Evolutionary conservation across 805 yeast genomes (phyloP), one percentile per base, ranked within the genome.

Genomic region (Huiozyma sinensis): DNA sequence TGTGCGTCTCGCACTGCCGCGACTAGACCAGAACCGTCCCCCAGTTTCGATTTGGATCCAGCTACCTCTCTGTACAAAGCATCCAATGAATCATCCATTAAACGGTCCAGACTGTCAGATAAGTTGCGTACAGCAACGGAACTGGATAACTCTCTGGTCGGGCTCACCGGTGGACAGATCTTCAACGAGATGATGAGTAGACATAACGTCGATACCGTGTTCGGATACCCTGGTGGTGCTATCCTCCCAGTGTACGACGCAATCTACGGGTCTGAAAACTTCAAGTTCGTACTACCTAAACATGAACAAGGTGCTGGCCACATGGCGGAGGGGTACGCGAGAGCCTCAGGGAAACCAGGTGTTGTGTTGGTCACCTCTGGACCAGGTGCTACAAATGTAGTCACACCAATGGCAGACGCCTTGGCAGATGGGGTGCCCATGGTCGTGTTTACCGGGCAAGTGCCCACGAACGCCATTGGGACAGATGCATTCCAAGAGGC

Each of bases 291-390:
- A 44, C 71, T 92, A 51, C 98, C 98, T 42, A 78, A 94, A 57
- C 97, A 92, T 65, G 98, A 92, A 67, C 98, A 92, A 69, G 98
- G 98, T 64, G 98, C 98, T n/a, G 98, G 98, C 43, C 98, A 92
- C 68, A 92, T 92, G 97, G 98, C 98, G 46, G 97, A 92, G 69
- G 98, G 98, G 47, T 92, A 92, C 55, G 97, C 98, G 44, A 76
- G 95, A 54, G 98, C 95, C 36, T 66, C 73, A 41, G 98, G 97
- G 47, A 92, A 86, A 67, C 94, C 97, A 10, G 98, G 98, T 70
- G 95, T 92, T 51, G 97, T 92, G 41, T 71, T 92, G 57, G 98
- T 92, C 43, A 92, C 98, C n/a, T 87, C 96, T 1, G 98, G 98
- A 42, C 98, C 98, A 30, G 98, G 97, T 61, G 98, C 98, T 42